A percentile compares a stretch with the other conserved stretches of the same genome.
Evolutionary conservation across 202 grass and related monocot genomes (phyloP).

Genomic region (Eragrostis tef): DNA sequence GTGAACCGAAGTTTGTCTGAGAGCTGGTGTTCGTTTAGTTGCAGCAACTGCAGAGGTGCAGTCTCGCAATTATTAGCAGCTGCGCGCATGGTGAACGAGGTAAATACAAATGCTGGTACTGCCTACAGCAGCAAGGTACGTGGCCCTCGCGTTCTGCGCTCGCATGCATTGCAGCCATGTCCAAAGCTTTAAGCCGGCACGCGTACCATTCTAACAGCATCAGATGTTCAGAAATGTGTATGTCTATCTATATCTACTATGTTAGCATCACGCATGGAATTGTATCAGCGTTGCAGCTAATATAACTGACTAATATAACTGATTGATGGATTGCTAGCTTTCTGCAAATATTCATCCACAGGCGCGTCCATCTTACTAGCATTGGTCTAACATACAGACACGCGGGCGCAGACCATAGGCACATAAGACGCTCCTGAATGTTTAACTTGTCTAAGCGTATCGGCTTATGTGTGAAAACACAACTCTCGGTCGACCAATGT

Average conservation of each 20-base stretch:
- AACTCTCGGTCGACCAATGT: not conserved
- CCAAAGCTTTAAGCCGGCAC: conserved; percentile 47
- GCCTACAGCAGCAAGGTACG: conserved; percentile 40
- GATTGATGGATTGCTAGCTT: not conserved
- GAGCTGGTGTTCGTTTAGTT: conserved; percentile 35
- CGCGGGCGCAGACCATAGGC: no score
- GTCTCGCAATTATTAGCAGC: conserved; percentile 55
- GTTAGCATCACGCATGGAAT: not conserved
- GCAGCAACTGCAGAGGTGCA: conserved; percentile 39
- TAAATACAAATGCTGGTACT: conserved; percentile 12
- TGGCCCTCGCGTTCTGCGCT: conserved; percentile 48
- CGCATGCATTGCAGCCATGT: conserved; percentile 53
- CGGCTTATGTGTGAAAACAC: no score
- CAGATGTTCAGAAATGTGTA: conserved; percentile 28
- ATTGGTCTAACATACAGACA: not conserved
- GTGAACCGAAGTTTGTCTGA: conserved; percentile 31
- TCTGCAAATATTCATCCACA: not conserved
- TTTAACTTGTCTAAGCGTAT: no score
- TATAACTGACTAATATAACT: not conserved
- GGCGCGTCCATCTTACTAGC: not conserved
- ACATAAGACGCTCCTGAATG: no score
- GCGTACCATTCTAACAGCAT: conserved; percentile 12
- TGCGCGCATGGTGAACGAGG: conserved; percentile 38
- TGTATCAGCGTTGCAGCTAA: not conserved
- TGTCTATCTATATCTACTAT: no score